Conservation (phyloP, 345 rosid species). For the Litchi chinensis region DNA sequence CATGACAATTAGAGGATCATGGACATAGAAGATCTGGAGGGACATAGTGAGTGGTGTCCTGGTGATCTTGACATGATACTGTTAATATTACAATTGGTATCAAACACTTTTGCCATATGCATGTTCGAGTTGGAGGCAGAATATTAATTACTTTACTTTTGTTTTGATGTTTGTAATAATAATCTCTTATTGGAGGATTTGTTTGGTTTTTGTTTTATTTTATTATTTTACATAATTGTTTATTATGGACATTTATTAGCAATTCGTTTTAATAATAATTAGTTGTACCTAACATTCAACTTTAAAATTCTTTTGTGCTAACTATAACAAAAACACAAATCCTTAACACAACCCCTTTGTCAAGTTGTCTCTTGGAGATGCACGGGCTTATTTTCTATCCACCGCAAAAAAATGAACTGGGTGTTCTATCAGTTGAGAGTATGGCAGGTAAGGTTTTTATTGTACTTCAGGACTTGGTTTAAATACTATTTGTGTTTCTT, state of each 20-base stretch:
- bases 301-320: not conserved
- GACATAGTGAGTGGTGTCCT: too few relatives aligned
- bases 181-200: not conserved
- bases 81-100: too few relatives aligned
- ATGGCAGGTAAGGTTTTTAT: constrained; percentile 57
- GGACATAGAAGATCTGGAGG: not conserved
- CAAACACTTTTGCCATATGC: too few relatives aligned
- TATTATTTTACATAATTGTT: not conserved
- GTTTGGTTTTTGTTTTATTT: not conserved
- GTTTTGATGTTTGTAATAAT: too few relatives aligned
- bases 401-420: constrained; percentile 86
- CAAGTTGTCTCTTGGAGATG: constrained; percentile 92
- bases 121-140: too few relatives aligned
- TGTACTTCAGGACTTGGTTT: not conserved
- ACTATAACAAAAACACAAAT: not conserved
- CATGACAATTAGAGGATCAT: not conserved
- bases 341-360: constrained; percentile 28
- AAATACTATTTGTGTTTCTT: not conserved
- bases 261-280: not conserved
- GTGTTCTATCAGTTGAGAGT: constrained; percentile 90
- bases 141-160: too few relatives aligned
- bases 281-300: not conserved
- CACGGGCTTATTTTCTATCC: constrained; percentile 89
- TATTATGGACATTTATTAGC: not conserved
- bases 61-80: too few relatives aligned